These are phyloP conservation scores for Ophiocordyceps australis DNA, from an alignment of 2,329 filamentous ascomycete genomes.

Conservation along the genomic window DNA sequence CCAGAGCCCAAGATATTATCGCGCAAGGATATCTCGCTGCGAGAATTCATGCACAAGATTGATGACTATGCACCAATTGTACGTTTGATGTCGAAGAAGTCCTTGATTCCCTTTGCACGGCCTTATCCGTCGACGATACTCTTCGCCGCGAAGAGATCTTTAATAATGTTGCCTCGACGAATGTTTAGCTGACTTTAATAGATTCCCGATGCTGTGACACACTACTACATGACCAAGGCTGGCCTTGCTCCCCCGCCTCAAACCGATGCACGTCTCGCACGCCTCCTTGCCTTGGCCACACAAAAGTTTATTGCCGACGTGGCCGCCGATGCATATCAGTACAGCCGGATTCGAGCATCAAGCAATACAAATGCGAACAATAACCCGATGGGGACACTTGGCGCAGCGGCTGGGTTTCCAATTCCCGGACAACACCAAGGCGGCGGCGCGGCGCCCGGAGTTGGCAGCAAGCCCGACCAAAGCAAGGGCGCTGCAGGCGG, in stretches of 20 bases:
- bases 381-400: conserved; percentile 74
- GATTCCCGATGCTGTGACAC: conserved; percentile 94
- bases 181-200: conserved; percentile 15
- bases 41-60: conserved; percentile 91
- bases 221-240: conserved; percentile 94
- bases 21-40: conserved; percentile 80
- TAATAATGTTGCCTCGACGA: background rate
- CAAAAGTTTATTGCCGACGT: conserved; percentile 98
- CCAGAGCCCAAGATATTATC: conserved; percentile 49
- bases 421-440: conserved; percentile 43
- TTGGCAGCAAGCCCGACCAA: conserved; percentile 13
- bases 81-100: too few relatives aligned
- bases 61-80: conserved; percentile 97
- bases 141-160: background rate
- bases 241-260: conserved; percentile 85
- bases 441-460: too few relatives aligned
- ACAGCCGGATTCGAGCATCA: conserved; percentile 85
- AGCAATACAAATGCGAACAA: conserved; percentile 72
- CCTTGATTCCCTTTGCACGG: too few relatives aligned
- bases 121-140: too few relatives aligned
- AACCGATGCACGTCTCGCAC: conserved; percentile 76
- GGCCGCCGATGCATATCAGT: conserved; percentile 93
- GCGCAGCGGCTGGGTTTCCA: conserved; percentile 53
- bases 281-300: conserved; percentile 88
- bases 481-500: conserved; percentile 21